A percentile compares a stretch with the other conserved stretches of the same genome.
phyloP scores from a whole-genome alignment of 139 green algal genomes.

The Bryopsis sp. region DNA sequence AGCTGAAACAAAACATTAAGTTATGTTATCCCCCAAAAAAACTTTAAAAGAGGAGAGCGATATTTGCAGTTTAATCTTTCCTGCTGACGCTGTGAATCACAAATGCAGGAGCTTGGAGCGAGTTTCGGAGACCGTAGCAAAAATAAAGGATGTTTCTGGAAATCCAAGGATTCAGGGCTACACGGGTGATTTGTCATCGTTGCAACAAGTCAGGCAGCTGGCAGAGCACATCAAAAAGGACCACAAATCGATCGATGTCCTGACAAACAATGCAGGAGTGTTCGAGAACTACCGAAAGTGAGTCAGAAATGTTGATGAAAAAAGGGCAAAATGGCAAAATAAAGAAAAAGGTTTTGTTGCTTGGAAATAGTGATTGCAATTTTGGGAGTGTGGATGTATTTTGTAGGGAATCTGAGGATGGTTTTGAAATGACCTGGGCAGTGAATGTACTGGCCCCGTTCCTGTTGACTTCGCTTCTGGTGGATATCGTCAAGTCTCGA shows the following conservation, averaged over 20 bases:
- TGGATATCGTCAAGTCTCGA: constrained; percentile 17
- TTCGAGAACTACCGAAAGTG: constrained; percentile 28
- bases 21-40: too few species aligned
- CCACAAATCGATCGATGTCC: constrained; percentile 20
- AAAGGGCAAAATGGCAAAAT: too few species aligned
- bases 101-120: not conserved
- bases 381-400: not conserved
- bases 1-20: too few species aligned
- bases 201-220: constrained; percentile 30
- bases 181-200: constrained; percentile 34
- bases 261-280: constrained; percentile 60
- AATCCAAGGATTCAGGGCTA: constrained; percentile 13
- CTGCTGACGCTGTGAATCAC: not conserved
- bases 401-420: constrained; percentile 34
- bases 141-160: constrained; percentile 8
- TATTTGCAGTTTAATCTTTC: too few species aligned
- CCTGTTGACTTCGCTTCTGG: constrained; percentile 42
- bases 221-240: constrained; percentile 26
- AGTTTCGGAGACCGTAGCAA: not conserved
- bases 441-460: constrained; percentile 65
- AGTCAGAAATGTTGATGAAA: not conserved
- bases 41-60: too few species aligned
- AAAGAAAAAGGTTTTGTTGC: too few species aligned
- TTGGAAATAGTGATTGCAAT: too few species aligned
- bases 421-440: constrained; percentile 55